phyloP scores from a whole-genome alignment of 2,329 filamentous ascomycete genomes.

The Alternaria triticina region DNA sequence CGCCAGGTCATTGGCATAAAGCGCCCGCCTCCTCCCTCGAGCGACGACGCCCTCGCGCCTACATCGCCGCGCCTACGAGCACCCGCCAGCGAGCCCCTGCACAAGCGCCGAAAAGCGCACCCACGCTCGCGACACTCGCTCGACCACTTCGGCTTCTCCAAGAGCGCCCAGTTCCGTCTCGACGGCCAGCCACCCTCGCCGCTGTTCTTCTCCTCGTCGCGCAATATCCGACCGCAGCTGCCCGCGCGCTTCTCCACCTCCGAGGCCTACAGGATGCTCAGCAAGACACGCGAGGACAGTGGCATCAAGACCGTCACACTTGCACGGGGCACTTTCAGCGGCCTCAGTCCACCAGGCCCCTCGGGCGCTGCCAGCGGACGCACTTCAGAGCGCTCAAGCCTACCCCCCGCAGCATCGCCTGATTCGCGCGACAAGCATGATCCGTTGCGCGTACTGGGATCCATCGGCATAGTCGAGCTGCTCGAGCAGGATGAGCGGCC shows the following conservation, averaged over 20 bases:
- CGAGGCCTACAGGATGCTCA: conserved; percentile 62
- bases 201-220: conserved; percentile 59
- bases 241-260: conserved; percentile 63
- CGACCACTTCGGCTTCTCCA: conserved; percentile 44
- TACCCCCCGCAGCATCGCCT: conserved; percentile 58
- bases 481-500: conserved; percentile 78
- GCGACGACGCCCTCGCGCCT: background rate
- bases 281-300: conserved; percentile 58
- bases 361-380: conserved; percentile 62
- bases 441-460: conserved; percentile 64
- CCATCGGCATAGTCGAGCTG: conserved; percentile 73
- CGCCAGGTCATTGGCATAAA: conserved; percentile 28
- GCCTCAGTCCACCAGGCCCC: conserved; percentile 43
- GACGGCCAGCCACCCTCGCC: conserved; percentile 54
- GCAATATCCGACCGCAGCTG: conserved; percentile 51
- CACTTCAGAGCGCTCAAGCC: conserved; percentile 60
- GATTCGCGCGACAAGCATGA: conserved; percentile 58
- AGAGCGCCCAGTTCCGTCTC: conserved; percentile 20
- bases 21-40: conserved; percentile 15
- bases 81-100: conserved; percentile 40
- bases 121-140: conserved; percentile 42
- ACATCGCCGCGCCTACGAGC: background rate
- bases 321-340: conserved; percentile 54
- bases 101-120: conserved; percentile 43
- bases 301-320: conserved; percentile 60